phyloP scores from a whole-genome alignment of 75 land plant species.

The Picea glauca region DNA sequence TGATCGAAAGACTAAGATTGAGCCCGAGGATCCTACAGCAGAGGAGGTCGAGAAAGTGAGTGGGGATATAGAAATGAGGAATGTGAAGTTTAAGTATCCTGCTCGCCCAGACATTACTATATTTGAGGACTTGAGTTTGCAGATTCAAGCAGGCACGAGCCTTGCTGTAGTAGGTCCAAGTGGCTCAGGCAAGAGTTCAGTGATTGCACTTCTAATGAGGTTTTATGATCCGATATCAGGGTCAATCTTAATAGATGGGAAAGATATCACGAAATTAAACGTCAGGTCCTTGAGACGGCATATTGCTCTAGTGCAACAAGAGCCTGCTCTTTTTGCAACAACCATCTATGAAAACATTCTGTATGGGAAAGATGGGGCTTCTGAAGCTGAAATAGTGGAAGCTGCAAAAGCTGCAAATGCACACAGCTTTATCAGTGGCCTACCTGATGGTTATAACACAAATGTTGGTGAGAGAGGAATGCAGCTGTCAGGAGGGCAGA shows the following conservation, averaged over 20 bases:
- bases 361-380: constrained; percentile 56
- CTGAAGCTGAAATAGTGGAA: constrained; percentile 53
- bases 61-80: constrained; percentile 51
- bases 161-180: constrained; percentile 73
- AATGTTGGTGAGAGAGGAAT: constrained; percentile 68
- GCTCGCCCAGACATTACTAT: constrained; percentile 43
- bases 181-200: constrained; percentile 84
- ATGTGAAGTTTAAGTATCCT: constrained; percentile 66
- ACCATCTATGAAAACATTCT: constrained; percentile 62
- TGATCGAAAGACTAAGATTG: constrained; percentile 45
- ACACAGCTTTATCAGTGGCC: constrained; percentile 49
- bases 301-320: constrained; percentile 73
- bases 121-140: constrained; percentile 45
- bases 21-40: constrained; percentile 43
- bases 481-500: constrained; percentile 78
- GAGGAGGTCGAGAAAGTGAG: constrained; percentile 26
- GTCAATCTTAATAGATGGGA: constrained; percentile 48
- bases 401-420: constrained; percentile 70
- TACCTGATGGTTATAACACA: constrained; percentile 65
- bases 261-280: constrained; percentile 40
- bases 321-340: constrained; percentile 65
- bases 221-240: constrained; percentile 74
- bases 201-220: constrained; percentile 55
- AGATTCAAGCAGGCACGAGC: constrained; percentile 49
- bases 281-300: constrained; percentile 42